A percentile compares a stretch with the other conserved stretches of the same genome.
These are phyloP conservation scores for Cudoniella acicularis DNA, from an alignment of 495 filamentous ascomycete species.

Conservation along the genomic window DNA sequence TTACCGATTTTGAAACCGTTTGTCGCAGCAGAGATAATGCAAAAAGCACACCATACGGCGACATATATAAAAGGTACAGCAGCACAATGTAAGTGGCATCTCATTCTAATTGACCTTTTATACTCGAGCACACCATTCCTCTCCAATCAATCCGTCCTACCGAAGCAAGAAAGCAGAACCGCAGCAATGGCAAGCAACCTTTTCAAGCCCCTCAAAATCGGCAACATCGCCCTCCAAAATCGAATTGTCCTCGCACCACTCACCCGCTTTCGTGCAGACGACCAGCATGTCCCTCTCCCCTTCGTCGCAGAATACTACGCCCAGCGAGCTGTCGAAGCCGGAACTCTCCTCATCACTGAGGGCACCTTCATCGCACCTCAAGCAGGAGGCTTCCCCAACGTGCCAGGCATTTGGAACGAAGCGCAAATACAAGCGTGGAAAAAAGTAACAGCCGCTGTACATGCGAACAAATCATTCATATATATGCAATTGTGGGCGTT, in stretches of 20 bases:
- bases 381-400: conserved; percentile 50
- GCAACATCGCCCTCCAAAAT: conserved; percentile 34
- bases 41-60: neutral
- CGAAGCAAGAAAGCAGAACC: neutral
- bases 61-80: neutral
- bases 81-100: too few species aligned
- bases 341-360: conserved; percentile 64
- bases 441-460: conserved; percentile 60
- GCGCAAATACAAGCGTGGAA: conserved; percentile 63
- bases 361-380: conserved; percentile 57
- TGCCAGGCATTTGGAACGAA: conserved; percentile 59
- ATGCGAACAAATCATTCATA: conserved; percentile 60
- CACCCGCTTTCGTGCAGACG: conserved; percentile 42
- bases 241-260: conserved; percentile 43
- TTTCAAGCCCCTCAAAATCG: conserved; percentile 41
- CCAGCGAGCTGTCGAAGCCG: conserved; percentile 54
- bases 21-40: neutral
- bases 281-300: conserved; percentile 43
- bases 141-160: too few species aligned
- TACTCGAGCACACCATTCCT: too few species aligned
- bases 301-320: conserved; percentile 55
- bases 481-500: conserved; percentile 65
- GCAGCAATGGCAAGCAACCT: conserved; percentile 16
- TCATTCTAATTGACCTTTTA: too few species aligned
- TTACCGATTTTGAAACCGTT: too few species aligned